Conservation (phyloP, 2,329 filamentous ascomycete genomes). For the Penicillium sp. region DNA sequence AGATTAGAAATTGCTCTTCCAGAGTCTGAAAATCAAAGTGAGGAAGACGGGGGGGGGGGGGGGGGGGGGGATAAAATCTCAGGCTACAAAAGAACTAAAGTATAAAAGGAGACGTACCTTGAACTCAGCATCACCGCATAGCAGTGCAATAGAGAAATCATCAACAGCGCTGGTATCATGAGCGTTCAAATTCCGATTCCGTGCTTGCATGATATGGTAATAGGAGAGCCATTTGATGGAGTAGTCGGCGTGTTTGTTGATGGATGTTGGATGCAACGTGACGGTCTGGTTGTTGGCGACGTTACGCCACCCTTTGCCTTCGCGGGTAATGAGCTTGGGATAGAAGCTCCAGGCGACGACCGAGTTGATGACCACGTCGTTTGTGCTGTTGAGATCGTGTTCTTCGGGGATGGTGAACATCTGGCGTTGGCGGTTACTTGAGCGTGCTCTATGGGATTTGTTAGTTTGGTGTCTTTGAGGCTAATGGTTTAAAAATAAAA, state of each 20-base stretch:
- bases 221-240: conserved; percentile 80
- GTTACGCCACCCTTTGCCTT: conserved; percentile 85
- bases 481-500: neutral
- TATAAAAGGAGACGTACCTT: conserved; percentile 55
- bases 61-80: neutral
- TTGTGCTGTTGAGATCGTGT: conserved; percentile 72
- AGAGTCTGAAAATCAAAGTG: too few relatives aligned
- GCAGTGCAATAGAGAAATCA: conserved; percentile 75
- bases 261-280: conserved; percentile 79
- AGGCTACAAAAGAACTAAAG: neutral
- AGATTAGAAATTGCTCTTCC: neutral
- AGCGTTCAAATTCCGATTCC: conserved; percentile 75
- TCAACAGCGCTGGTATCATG: conserved; percentile 82
- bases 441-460: conserved; percentile 51
- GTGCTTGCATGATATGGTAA: conserved; percentile 95
- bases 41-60: neutral
- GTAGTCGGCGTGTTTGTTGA: conserved; percentile 67
- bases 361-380: conserved; percentile 74
- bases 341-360: conserved; percentile 95
- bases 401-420: conserved; percentile 81
- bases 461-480: neutral
- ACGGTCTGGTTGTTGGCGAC: conserved; percentile 90
- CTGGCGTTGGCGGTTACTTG: conserved; percentile 62
- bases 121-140: conserved; percentile 86
- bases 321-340: conserved; percentile 81